Percentiles rank a stretch among this genome's conserved stretches.
phyloP scores from a whole-genome alignment of 371 early-diverging fungal genomes.

The Thermomucor indicae-seudaticae region DNA sequence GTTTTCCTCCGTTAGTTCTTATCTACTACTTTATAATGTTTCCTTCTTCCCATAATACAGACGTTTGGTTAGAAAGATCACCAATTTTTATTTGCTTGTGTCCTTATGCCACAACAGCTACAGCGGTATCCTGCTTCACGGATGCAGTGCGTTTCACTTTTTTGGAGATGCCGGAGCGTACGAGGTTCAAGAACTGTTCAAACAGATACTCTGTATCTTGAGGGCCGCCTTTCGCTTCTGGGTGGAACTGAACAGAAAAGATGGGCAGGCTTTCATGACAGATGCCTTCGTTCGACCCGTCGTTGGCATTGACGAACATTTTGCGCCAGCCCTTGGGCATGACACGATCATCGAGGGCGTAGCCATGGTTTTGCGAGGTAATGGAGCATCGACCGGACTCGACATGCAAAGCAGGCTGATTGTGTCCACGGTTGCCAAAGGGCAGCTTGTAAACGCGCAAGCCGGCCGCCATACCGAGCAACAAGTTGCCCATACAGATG shows the following conservation, averaged over 20 bases:
- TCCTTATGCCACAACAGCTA: too few relatives aligned
- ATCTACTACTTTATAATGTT: too few relatives aligned
- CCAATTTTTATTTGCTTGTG: too few relatives aligned
- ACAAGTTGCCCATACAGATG: conserved; percentile 95
- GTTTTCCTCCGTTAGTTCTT: conserved; percentile 20
- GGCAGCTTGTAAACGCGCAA: conserved; percentile 83
- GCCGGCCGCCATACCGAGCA: conserved; percentile 90
- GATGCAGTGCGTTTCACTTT: conserved; percentile 8
- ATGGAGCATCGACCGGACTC: conserved; percentile 75
- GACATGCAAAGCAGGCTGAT: conserved; percentile 86
- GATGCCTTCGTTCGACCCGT: conserved; percentile 93
- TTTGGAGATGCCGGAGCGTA: conserved; percentile 8
- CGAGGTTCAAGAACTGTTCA: conserved; percentile 54
- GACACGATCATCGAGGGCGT: conserved; percentile 71
- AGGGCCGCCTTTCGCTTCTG: conserved; percentile 95
- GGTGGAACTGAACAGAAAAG: conserved; percentile 93
- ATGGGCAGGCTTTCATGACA: conserved; percentile 70
- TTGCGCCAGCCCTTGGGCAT: conserved; percentile 73
- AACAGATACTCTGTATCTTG: conserved; percentile 88
- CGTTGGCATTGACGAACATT: conserved; percentile 92
- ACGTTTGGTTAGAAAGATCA: too few relatives aligned
- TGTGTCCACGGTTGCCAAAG: conserved; percentile 96
- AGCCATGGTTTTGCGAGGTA: conserved; percentile 97
- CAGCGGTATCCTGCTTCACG: too few relatives aligned
- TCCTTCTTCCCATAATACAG: too few relatives aligned